Evolutionary conservation across 352 stramenopile species (phyloP).

Genomic region (Pythium diclinum): DNA sequence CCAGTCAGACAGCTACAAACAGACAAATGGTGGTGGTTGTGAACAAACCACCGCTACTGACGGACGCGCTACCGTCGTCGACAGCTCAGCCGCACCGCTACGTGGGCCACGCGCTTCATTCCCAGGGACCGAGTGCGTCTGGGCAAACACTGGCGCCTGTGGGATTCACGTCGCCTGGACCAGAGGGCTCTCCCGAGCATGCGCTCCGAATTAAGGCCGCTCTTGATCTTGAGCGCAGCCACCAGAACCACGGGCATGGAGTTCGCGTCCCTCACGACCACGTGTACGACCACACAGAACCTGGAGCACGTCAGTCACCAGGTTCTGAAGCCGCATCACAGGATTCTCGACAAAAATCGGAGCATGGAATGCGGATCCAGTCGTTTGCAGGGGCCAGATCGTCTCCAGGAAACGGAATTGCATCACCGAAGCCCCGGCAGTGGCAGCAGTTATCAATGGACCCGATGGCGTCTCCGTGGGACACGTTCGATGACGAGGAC

Average conservation of each 20-base stretch:
- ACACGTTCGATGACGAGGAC: constrained; percentile 18
- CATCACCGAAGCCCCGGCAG: background rate
- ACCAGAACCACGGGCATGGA: background rate
- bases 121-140: background rate
- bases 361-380: constrained; percentile 14
- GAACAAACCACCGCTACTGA: background rate
- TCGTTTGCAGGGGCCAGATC: background rate
- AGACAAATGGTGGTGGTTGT: background rate
- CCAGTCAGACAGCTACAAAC: background rate
- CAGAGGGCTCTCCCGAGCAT: constrained; percentile 1
- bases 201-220: constrained; percentile 12
- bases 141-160: background rate
- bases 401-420: background rate
- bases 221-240: background rate
- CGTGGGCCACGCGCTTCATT: background rate
- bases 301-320: background rate
- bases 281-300: constrained; percentile 7
- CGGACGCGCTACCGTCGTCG: background rate
- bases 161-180: background rate
- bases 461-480: constrained; percentile 14
- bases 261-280: background rate
- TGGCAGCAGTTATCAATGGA: background rate
- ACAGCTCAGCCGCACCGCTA: constrained; percentile 1
- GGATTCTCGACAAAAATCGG: background rate
- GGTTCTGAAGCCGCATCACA: background rate